Evolutionary conservation across 108 stramenopile species (phyloP).

Genomic region (Skeletonema tropicum): DNA sequence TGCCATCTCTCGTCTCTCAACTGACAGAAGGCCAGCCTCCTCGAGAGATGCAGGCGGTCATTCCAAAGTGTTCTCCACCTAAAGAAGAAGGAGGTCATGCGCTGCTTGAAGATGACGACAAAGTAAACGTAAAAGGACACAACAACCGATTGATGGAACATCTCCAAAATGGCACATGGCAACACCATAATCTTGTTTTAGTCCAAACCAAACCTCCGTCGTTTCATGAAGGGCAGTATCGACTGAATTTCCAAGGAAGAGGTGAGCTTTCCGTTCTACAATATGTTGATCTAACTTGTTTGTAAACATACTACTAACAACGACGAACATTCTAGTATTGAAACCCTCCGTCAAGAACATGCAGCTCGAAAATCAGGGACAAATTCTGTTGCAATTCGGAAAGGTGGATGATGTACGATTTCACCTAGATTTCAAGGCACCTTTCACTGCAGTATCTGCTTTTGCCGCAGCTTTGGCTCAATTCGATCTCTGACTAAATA

Average conservation of each 20-base stretch:
- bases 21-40: constrained; percentile 68
- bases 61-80: constrained; percentile 34
- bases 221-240: constrained; percentile 61
- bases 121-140: not conserved
- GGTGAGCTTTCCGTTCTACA: not conserved
- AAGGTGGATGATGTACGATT: constrained; percentile 68
- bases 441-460: constrained; percentile 56
- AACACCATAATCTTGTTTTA: constrained; percentile 23
- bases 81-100: not conserved
- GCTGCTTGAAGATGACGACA: no score
- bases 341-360: constrained; percentile 77
- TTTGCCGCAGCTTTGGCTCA: constrained; percentile 33
- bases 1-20: constrained; percentile 52
- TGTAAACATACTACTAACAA: not conserved
- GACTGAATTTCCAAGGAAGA: constrained; percentile 72
- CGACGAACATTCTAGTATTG: constrained; percentile 24
- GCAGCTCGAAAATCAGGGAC: constrained; percentile 62
- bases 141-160: constrained; percentile 31
- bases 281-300: not conserved
- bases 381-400: constrained; percentile 72
- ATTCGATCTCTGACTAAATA: constrained; percentile 1
- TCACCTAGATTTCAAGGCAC: constrained; percentile 70
- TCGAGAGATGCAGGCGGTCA: constrained; percentile 61
- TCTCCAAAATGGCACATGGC: constrained; percentile 41
- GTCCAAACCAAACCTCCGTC: constrained; percentile 62